phyloP scores from a whole-genome alignment of 139 green algal species.

The Marvania coccoides region DNA sequence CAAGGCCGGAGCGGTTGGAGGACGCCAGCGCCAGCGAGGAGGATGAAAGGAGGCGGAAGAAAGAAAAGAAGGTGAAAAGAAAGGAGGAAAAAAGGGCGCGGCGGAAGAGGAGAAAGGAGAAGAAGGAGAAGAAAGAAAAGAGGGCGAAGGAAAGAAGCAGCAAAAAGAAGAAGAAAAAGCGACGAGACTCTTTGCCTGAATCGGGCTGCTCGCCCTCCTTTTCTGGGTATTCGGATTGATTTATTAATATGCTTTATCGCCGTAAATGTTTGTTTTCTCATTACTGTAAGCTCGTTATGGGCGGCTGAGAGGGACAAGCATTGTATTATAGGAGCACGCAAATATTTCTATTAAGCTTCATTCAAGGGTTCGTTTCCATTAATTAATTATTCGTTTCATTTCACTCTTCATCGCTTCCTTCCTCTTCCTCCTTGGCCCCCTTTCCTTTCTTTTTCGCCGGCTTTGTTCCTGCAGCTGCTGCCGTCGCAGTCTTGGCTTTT shows the following conservation, averaged over 20 bases:
- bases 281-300: too few relatives aligned
- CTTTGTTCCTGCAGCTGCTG: too few relatives aligned
- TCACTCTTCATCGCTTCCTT: too few relatives aligned
- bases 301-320: too few relatives aligned
- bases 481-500: too few relatives aligned
- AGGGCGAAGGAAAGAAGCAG: neutral
- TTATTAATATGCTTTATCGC: conserved; percentile 1
- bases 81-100: neutral
- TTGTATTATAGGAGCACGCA: too few relatives aligned
- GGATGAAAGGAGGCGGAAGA: neutral
- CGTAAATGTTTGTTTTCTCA: too few relatives aligned
- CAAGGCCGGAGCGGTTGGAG: neutral
- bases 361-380: too few relatives aligned
- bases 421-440: conserved; percentile 4
- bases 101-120: neutral
- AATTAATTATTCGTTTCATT: too few relatives aligned
- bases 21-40: neutral
- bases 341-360: too few relatives aligned
- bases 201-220: neutral
- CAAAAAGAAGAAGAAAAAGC: neutral
- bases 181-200: neutral
- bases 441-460: too few relatives aligned
- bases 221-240: neutral
- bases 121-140: neutral
- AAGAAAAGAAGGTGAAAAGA: neutral